Conservation (phyloP, 306 rosid species). For the Ormosia semicastrata region DNA sequence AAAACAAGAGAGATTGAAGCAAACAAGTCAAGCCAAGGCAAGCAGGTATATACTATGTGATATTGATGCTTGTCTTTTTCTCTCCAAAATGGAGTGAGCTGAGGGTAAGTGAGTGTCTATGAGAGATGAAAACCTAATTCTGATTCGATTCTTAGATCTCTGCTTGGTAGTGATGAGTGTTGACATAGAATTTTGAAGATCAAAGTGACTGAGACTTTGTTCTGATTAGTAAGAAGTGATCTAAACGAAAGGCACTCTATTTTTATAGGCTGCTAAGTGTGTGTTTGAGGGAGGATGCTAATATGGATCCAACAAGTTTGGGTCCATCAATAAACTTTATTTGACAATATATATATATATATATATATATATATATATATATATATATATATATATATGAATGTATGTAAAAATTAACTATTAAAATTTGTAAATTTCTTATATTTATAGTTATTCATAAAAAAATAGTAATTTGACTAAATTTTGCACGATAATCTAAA, state of each 20-base stretch:
- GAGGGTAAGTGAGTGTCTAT: slow-evolving; percentile 25
- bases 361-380: too few relatives aligned
- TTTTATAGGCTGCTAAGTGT: slow-evolving; percentile 54
- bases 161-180: neutral
- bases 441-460: too few relatives aligned
- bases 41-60: neutral
- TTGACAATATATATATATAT: too few relatives aligned
- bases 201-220: slow-evolving; percentile 48
- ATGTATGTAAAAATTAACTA: too few relatives aligned
- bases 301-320: too few relatives aligned
- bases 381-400: too few relatives aligned
- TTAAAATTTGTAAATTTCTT: too few relatives aligned
- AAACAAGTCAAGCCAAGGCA: neutral
- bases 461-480: too few relatives aligned
- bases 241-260: slow-evolving; percentile 13
- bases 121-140: slow-evolving; percentile 40
- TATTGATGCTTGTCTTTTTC: slow-evolving; percentile 33
- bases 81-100: too few relatives aligned
- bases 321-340: too few relatives aligned
- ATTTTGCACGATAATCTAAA: too few relatives aligned
- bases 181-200: slow-evolving; percentile 44
- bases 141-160: slow-evolving; percentile 47
- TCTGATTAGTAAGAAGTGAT: slow-evolving; percentile 38
- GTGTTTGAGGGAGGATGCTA: too few relatives aligned
- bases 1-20: neutral